Evolutionary conservation across 768 basidiomycete species (phyloP), one percentile per base, ranked within the genome.

Genomic region (Gloeopeniophorella convolvens): DNA sequence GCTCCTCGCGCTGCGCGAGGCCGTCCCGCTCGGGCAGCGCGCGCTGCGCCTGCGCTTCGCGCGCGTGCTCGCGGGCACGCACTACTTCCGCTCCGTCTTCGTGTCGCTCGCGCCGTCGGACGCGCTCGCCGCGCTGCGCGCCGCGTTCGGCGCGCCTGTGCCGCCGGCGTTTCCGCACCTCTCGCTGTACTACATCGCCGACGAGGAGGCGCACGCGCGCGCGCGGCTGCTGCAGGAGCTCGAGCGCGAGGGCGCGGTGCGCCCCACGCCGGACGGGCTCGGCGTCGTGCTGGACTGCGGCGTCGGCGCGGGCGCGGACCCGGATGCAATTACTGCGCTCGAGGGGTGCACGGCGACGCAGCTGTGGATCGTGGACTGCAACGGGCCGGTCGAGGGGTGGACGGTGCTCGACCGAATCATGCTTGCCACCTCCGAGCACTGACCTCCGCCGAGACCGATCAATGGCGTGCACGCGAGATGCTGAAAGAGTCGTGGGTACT

Each of bases 41-140:
- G 58, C 66, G 7, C 54, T 85, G 28, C 59, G 60, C 13, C 65
- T 77, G 57, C 53, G 65, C 26, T 88, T 89, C 62, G 60, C 69
- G 49, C 70, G 74, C 1, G 69, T 89, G 40, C 71, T 75, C 16
- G 70, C 78, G 5, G 80, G 83, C 31, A 66, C 72, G 31, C 77
- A 78, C 58, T 89, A 82, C 66, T 87, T 79, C 63, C 79, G 82
- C 57, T 86, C 85, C 0, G 81, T 89, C 16, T 82, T 80, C 64
- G 64, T 83, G 58, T 66, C 74, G 0, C 67, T 83, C 58, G 62
- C 67, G 30, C 71, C 66, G 6, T 70, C 78, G 1, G 56, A 60
- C 1, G 76, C 70, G 24, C 67, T 89, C 16, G 51, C 63, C 21
- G 60, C 60, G 16, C 63, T 89, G 27, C 83, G 83, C 56, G 63